Base-by-base conservation (phyloP, 2,329 filamentous ascomycete species). In the Pseudogymnoascus sp. region DNA sequence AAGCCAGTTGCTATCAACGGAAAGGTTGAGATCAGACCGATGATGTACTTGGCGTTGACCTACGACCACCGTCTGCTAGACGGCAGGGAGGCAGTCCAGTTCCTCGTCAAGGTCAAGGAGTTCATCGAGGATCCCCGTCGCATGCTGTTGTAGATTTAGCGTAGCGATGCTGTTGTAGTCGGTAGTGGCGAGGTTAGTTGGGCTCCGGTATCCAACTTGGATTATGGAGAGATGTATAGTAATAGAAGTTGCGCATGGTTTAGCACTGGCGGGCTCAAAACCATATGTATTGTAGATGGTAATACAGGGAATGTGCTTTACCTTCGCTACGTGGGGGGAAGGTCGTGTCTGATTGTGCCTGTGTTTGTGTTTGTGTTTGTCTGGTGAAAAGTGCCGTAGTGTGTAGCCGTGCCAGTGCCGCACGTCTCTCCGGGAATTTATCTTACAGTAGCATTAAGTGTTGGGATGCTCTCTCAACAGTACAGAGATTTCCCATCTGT, bases 1-100 rank as follows among this genome's bases (percentile, higher is more conserved):
- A 90, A 89, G 71, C 87, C 93, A 2, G 87, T 97, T 61, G 93
- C 84, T 25, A 82, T 97, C 65, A 92, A 97, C 72, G 95, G 95
- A 72, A 96, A 97, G 81, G 82, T 97, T 63, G 93, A 97, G 76
- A 90, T 96, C 69, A 86, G 95, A 68, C 95, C 95, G n/a, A 97
- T 99, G 92, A 99, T 99, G 95, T 97, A 96, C 77, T 85, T 99
- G 67, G 95, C 95, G 43, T 83, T 99, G 64, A 99, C 95, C 12
- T 99, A 99, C 74, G 95, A 99, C 75, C 95, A 99, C 79, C 90
- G 95, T 74, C 85, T 99, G 59, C 82, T 99, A 23, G 95, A 97
- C 75, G 95, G 95, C 60, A 87, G 93, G 74, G 93, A 97, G 80
- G 95, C 93, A 55, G 92, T 96, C 41, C 95, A 93, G 66, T 97